A percentile compares a stretch with the other conserved stretches of the same genome.
phyloP scores from a whole-genome alignment of 169 alveolate genomes.

The Plasmodium coatneyi region DNA sequence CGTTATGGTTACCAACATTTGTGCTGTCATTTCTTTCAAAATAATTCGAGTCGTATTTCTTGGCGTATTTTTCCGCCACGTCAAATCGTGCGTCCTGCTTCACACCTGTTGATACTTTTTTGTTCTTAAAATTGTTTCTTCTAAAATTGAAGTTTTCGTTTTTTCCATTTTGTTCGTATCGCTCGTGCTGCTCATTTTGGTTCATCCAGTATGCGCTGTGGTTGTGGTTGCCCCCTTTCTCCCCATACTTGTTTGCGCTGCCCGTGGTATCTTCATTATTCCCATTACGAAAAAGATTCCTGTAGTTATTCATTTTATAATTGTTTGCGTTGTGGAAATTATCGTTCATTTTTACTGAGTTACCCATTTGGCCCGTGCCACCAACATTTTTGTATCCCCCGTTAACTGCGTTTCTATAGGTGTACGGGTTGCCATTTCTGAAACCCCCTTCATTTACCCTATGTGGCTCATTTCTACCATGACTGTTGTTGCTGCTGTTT shows the following conservation, averaged over 20 bases:
- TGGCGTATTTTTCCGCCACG: neutral
- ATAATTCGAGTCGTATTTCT: constrained; percentile 13
- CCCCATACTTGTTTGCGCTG: neutral
- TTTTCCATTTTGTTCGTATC: constrained; percentile 14
- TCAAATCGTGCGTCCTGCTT: neutral
- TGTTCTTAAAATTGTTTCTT: constrained; percentile 20
- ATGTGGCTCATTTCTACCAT: constrained; percentile 1
- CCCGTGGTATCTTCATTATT: neutral
- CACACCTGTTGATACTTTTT: neutral
- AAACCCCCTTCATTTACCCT: neutral
- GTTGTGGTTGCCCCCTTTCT: neutral
- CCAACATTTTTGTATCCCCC: neutral
- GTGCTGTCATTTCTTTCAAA: constrained; percentile 21
- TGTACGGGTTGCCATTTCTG: neutral
- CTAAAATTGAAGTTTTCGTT: constrained; percentile 9
- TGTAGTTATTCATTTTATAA: constrained; percentile 1
- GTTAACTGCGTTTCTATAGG: neutral
- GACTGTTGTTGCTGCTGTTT: neutral
- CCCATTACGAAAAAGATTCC: neutral
- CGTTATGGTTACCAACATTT: neutral
- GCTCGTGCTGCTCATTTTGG: neutral
- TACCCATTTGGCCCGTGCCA: neutral
- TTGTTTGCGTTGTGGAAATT: neutral
- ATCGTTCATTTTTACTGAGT: neutral
- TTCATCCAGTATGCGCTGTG: neutral